phyloP scores from a whole-genome alignment of 352 stramenopile species.

The Pythium sp. region DNA sequence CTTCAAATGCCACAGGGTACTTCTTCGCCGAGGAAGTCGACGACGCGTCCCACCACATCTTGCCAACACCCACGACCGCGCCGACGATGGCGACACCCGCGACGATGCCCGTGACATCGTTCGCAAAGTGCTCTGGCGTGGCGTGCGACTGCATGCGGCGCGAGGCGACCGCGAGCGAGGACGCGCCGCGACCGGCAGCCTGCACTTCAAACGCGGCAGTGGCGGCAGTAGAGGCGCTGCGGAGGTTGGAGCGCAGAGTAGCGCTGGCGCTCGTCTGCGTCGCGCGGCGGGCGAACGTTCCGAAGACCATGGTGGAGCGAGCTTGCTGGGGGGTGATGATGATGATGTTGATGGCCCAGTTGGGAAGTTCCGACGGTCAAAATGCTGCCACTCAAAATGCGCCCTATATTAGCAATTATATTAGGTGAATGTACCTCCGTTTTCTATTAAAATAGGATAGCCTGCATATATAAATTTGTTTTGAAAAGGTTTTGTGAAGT shows the following conservation, averaged over 20 bases:
- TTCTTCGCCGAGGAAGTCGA: constrained; percentile 21
- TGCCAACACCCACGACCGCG: constrained; percentile 66
- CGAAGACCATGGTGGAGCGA: constrained; percentile 25
- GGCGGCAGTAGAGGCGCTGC: constrained; percentile 5
- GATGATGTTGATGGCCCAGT: not conserved
- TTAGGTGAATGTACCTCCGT: not conserved
- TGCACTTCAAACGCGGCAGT: not conserved
- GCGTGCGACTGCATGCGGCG: not conserved
- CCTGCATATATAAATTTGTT: not conserved
- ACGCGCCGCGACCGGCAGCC: not conserved
- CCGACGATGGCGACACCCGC: constrained; percentile 66
- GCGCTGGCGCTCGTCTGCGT: constrained; percentile 20
- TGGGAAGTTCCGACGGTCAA: not conserved
- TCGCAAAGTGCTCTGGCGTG: constrained; percentile 29
- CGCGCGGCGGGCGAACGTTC: constrained; percentile 29
- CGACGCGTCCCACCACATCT: constrained; percentile 87
- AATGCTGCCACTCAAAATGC: not conserved
- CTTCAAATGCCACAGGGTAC: constrained; percentile 28
- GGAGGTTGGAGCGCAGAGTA: constrained; percentile 2
- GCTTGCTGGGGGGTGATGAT: not conserved
- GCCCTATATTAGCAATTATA: not conserved
- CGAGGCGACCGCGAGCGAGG: constrained; percentile 1
- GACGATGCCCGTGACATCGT: constrained; percentile 64
- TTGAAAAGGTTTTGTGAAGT: not conserved
- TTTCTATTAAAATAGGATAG: not conserved